A percentile compares a stretch with the other conserved stretches of the same genome.
phyloP scores from a whole-genome alignment of 805 yeast genomes.

The Pachysolen tannophilus region DNA sequence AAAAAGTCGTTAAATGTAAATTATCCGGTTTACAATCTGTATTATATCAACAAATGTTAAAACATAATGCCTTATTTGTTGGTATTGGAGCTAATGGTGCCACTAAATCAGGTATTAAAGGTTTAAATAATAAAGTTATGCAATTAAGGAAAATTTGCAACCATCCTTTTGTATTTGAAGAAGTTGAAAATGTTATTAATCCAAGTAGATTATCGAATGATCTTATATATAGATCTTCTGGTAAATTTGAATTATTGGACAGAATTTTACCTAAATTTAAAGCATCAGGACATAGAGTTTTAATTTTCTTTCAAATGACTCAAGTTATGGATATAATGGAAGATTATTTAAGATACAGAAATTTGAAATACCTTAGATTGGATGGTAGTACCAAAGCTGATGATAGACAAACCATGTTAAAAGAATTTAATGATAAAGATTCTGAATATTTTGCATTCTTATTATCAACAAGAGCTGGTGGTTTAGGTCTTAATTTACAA shows the following conservation, averaged over 20 bases:
- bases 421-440: conserved; percentile 64
- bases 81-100: conserved; percentile 49
- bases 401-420: conserved; percentile 70
- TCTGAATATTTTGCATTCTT: conserved; percentile 76
- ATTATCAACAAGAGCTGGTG: conserved; percentile 84
- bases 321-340: conserved; percentile 89
- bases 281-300: conserved; percentile 67
- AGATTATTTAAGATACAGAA: conserved; percentile 62
- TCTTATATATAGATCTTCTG: conserved; percentile 67
- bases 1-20: conserved; percentile 74
- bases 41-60: conserved; percentile 71
- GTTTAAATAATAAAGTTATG: conserved; percentile 77
- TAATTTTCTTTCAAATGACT: conserved; percentile 84
- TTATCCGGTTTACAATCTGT: conserved; percentile 64
- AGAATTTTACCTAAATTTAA: conserved; percentile 69
- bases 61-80: conserved; percentile 58
- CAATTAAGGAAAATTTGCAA: conserved; percentile 79
- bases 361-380: conserved; percentile 63
- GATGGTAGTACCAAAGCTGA: conserved; percentile 84
- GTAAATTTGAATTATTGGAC: conserved; percentile 75
- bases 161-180: conserved; percentile 84
- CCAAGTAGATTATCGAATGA: conserved; percentile 57
- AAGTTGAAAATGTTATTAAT: conserved; percentile 64
- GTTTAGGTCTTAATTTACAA: conserved; percentile 78
- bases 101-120: conserved; percentile 61